A percentile compares a stretch with the other conserved stretches of the same genome.
Conservation (phyloP, 352 stramenopile species). For the Thraustochytrium striatum region DNA sequence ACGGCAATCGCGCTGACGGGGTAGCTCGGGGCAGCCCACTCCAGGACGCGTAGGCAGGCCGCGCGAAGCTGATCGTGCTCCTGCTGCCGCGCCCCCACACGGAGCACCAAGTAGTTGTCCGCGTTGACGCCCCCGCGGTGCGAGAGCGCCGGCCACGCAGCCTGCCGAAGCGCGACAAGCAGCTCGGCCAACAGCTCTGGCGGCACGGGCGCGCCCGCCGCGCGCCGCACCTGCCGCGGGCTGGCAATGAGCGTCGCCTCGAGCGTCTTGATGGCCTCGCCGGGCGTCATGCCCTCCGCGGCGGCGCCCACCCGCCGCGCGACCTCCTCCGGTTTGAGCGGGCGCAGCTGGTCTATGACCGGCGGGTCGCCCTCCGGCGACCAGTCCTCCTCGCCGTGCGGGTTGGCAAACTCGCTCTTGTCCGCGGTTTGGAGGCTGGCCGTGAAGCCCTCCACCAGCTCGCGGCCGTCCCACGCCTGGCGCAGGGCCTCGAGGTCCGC, state of each 20-base stretch:
- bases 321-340: background rate
- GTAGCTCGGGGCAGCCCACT: constrained; percentile 37
- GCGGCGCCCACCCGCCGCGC: background rate
- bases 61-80: constrained; percentile 38
- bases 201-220: background rate
- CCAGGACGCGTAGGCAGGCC: constrained; percentile 45
- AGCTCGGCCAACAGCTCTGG: background rate
- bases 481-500: background rate
- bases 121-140: constrained; percentile 44
- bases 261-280: background rate
- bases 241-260: background rate
- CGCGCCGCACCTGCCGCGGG: background rate
- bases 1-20: constrained; percentile 53
- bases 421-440: background rate
- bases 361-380: background rate
- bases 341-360: background rate
- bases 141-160: constrained; percentile 37
- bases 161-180: background rate
- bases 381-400: background rate
- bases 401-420: background rate
- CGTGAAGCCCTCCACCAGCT: background rate
- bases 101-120: constrained; percentile 51
- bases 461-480: background rate
- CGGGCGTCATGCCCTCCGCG: background rate
- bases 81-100: constrained; percentile 32